Conservation (phyloP, 306 rosid genomes). For the Gynostemma pentaphyllum region DNA sequence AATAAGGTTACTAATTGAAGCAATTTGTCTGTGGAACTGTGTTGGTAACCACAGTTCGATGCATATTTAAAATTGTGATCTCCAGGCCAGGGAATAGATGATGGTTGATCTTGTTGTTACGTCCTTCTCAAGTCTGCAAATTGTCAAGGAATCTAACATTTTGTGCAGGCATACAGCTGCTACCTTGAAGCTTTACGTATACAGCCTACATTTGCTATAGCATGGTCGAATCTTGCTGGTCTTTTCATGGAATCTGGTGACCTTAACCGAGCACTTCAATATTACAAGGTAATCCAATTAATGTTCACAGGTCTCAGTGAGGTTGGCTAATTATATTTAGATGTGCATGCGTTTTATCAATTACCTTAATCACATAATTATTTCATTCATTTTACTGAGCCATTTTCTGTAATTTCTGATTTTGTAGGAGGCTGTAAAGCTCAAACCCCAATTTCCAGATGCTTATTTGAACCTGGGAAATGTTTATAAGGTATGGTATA, state of each 20-base stretch:
- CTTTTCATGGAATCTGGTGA: conserved; percentile 98
- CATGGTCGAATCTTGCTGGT: conserved; percentile 99
- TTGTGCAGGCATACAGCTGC: conserved; percentile 99
- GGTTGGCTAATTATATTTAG: neutral
- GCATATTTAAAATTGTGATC: conserved; percentile 78
- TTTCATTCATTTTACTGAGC: conserved; percentile 3
- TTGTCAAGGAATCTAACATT: conserved; percentile 85
- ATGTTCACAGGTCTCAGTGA: conserved; percentile 3
- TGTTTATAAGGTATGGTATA: conserved; percentile 84
- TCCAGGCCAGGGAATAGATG: conserved; percentile 82
- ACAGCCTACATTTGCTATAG: conserved; percentile 93
- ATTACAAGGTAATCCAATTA: conserved; percentile 55
- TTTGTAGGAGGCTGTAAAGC: conserved; percentile 85
- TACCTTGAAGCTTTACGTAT: conserved; percentile 94
- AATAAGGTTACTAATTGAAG: conserved; percentile 61
- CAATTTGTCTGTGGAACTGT: conserved; percentile 76
- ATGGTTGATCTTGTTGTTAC: conserved; percentile 83
- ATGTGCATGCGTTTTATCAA: neutral
- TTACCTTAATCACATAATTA: neutral
- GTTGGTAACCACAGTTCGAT: conserved; percentile 60
- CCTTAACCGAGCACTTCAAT: conserved; percentile 88
- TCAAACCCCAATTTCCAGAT: conserved; percentile 94
- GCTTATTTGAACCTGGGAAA: conserved; percentile 98
- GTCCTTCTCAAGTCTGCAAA: conserved; percentile 76
- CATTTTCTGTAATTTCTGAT: neutral